phyloP scores from a whole-genome alignment of 495 filamentous ascomycete genomes.

The Penicillium cinerascens region DNA sequence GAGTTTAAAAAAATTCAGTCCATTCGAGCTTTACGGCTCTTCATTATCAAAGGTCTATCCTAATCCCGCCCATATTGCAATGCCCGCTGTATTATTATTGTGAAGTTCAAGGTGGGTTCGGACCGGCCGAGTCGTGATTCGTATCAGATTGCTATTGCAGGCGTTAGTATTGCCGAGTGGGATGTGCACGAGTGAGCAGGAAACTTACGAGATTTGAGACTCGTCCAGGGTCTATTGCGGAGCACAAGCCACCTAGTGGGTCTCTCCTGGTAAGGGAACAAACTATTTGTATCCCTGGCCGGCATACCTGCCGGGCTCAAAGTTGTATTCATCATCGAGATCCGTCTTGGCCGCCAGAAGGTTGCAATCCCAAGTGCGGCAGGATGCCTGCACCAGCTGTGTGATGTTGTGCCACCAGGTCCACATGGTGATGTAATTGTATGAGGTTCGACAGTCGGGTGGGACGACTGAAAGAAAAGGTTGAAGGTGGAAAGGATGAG shows the following conservation, averaged over 20 bases:
- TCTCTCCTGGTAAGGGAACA: too few relatives aligned
- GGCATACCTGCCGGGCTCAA: constrained; percentile 4
- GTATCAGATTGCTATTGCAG: neutral
- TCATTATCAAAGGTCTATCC: neutral
- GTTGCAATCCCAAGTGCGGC: neutral
- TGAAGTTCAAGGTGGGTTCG: neutral
- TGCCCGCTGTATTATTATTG: too few relatives aligned
- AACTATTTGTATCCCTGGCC: neutral
- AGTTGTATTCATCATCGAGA: constrained; percentile 7
- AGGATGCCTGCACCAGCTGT: neutral
- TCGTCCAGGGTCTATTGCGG: too few relatives aligned
- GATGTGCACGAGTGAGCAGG: neutral
- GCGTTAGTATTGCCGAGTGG: neutral
- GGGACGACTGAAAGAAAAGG: neutral
- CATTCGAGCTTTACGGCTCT: neutral
- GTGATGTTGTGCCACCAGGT: neutral
- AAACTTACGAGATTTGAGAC: neutral
- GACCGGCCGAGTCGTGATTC: neutral
- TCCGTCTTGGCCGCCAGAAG: constrained; percentile 8
- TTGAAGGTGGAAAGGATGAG: neutral
- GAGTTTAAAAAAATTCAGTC: neutral
- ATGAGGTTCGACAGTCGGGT: neutral
- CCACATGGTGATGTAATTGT: neutral
- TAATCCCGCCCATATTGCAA: neutral
- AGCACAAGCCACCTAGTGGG: too few relatives aligned